Evolutionary conservation across 2,329 filamentous ascomycete species (phyloP).

Genomic region (Harringtonia lauricola): DNA sequence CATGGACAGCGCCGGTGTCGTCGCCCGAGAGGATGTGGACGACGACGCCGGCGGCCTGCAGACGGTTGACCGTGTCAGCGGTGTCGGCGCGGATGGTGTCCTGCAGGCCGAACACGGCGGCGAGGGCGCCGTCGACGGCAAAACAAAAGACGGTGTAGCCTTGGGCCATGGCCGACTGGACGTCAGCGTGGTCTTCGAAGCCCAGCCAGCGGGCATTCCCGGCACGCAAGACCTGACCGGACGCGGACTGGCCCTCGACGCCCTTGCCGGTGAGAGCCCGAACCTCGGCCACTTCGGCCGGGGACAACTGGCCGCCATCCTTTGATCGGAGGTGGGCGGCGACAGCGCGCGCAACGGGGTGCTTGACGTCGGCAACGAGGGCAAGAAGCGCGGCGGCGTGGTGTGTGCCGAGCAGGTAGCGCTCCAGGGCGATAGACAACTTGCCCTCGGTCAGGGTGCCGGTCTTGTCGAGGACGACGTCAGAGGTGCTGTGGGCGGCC

Average conservation of each 20-base stretch:
- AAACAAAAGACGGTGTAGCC: constrained; percentile 38
- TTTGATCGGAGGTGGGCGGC: constrained; percentile 18
- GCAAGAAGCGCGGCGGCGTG: constrained; percentile 17
- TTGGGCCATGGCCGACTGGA: constrained; percentile 22
- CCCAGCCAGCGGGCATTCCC: constrained; percentile 40
- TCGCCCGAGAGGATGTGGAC: constrained; percentile 43
- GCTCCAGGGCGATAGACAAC: constrained; percentile 26
- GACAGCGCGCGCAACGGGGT: constrained; percentile 39
- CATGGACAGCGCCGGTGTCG: constrained; percentile 35
- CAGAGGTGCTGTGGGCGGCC: constrained; percentile 44
- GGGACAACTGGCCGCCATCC: constrained; percentile 8
- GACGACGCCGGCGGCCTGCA: constrained; percentile 26
- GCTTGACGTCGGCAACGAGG: constrained; percentile 32
- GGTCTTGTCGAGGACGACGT: constrained; percentile 74
- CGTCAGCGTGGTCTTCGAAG: constrained; percentile 18
- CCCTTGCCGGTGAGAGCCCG: constrained; percentile 34
- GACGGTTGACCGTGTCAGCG: constrained; percentile 17
- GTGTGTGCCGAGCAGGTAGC: not conserved
- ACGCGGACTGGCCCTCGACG: constrained; percentile 25
- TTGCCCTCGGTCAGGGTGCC: constrained; percentile 59
- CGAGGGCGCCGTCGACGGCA: constrained; percentile 22
- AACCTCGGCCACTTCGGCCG: constrained; percentile 17
- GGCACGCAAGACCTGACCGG: constrained; percentile 25
- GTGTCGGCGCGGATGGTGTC: constrained; percentile 35
- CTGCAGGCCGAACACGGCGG: constrained; percentile 33